These are phyloP conservation scores for Metarhizium humberi DNA, from an alignment of 2,329 filamentous ascomycete genomes.

Conservation along the genomic window DNA sequence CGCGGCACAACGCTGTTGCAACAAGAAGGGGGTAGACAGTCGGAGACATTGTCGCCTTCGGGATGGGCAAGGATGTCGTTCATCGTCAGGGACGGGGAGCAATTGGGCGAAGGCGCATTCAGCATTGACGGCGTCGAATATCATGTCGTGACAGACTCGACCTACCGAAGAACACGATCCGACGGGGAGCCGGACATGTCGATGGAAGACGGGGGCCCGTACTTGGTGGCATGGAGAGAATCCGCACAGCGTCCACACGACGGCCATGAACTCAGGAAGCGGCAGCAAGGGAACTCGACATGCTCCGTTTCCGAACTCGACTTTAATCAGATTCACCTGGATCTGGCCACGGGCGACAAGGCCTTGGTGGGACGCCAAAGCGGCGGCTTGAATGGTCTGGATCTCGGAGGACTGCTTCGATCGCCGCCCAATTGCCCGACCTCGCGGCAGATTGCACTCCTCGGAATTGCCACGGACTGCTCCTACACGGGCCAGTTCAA, in stretches of 20 bases:
- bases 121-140: constrained; percentile 8
- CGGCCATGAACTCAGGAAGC: not conserved
- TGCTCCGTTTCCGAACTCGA: not conserved
- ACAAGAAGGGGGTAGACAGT: not conserved
- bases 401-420: constrained; percentile 43
- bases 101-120: constrained; percentile 9
- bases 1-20: not conserved
- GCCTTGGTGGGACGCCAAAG: not conserved
- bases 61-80: constrained; percentile 9
- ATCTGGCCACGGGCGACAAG: not conserved
- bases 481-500: constrained; percentile 65
- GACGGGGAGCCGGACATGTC: not conserved
- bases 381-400: not conserved
- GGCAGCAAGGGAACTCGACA: not conserved
- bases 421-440: constrained; percentile 67
- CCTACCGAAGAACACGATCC: constrained; percentile 3
- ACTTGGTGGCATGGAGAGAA: constrained; percentile 2
- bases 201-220: not conserved
- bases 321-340: not conserved
- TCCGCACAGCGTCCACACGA: not conserved
- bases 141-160: constrained; percentile 7
- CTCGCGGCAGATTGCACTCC: constrained; percentile 70
- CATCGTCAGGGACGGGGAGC: constrained; percentile 1
- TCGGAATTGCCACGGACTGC: constrained; percentile 90
- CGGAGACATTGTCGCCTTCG: not conserved